These are phyloP conservation scores for Moricandia moricandioides DNA, from an alignment of 345 rosid species.

Conservation along the genomic window DNA sequence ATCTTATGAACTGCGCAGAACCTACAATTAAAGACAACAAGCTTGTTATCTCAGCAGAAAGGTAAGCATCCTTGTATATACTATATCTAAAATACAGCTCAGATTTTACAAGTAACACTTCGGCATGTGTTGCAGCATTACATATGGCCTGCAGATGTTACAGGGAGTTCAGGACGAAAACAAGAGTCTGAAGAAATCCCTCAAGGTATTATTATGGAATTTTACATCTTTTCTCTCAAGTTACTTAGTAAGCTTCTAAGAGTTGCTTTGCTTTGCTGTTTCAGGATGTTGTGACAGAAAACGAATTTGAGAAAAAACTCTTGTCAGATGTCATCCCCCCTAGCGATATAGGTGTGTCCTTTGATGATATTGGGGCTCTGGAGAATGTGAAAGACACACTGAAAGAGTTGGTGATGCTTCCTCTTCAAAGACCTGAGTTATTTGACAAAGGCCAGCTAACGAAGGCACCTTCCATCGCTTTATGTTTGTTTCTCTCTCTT, in stretches of 20 bases:
- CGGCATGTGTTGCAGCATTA: conserved; percentile 52
- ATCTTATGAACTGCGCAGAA: conserved; percentile 73
- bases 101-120: conserved; percentile 6
- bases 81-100: conserved; percentile 8
- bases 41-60: conserved; percentile 68
- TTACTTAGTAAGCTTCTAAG: neutral
- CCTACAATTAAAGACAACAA: conserved; percentile 56
- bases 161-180: conserved; percentile 64
- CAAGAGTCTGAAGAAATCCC: conserved; percentile 76
- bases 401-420: conserved; percentile 99
- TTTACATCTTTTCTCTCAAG: conserved; percentile 4
- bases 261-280: conserved; percentile 11
- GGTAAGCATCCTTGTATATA: conserved; percentile 44
- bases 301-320: conserved; percentile 98
- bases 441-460: conserved; percentile 98
- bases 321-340: conserved; percentile 96
- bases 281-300: conserved; percentile 96
- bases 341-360: conserved; percentile 88
- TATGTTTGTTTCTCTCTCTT: neutral
- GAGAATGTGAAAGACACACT: conserved; percentile 97
- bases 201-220: conserved; percentile 50
- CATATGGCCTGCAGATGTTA: conserved; percentile 66
- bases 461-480: conserved; percentile 50
- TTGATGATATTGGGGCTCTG: conserved; percentile 95
- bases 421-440: conserved; percentile 97